Evolutionary conservation across 495 filamentous ascomycete genomes (phyloP), one percentile per base, ranked within the genome.

Genomic region (Penicillium longicatenatum): DNA sequence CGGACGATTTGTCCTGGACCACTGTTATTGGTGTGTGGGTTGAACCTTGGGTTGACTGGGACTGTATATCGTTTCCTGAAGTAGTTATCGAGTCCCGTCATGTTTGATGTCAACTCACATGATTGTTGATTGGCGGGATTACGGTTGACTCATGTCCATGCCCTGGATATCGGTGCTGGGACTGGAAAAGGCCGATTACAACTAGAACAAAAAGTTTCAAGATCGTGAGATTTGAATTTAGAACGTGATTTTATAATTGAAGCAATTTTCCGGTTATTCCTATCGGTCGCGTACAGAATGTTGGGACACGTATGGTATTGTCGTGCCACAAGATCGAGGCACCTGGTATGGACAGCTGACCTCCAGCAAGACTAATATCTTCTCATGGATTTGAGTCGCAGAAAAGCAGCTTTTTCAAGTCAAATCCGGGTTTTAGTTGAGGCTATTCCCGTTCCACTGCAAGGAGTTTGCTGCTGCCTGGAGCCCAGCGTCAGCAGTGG

Each of bases 1-100:
- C 30, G 54, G 42, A 52, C 33, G 12, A 30, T 48, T 4, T 59
- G 19, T 45, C 21, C 16, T 48, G 31, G 3, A 48, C 29, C 17
- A 39, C 60, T 19, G 47, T 39, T 62, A 55, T 60, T 54, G 42
- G 49, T 52, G 17, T 50, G 30, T 16, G 37, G 51, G 43, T 63
- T 55, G 53, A 64, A 57, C 44, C 46, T 52, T 44, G 44, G 16
- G 22, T 26, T 47, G 35, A 30, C 12, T 35, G 31, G 9, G 8
- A 9, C 31, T 39, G 37, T 39, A 17, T 39, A 39, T 39, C 14
- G 73, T 61, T 62, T 72, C 75, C 75, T 58, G 64, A 72, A 70
- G 44, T 30, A 66, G 73, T 65, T 74, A 77, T 72, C 50, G 29
- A 60, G 63, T 77, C 75, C 75, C 69, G 67, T 37, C 31, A 35